phyloP scores from a whole-genome alignment of 2,329 filamentous ascomycete species.

The Apiospora sp. region DNA sequence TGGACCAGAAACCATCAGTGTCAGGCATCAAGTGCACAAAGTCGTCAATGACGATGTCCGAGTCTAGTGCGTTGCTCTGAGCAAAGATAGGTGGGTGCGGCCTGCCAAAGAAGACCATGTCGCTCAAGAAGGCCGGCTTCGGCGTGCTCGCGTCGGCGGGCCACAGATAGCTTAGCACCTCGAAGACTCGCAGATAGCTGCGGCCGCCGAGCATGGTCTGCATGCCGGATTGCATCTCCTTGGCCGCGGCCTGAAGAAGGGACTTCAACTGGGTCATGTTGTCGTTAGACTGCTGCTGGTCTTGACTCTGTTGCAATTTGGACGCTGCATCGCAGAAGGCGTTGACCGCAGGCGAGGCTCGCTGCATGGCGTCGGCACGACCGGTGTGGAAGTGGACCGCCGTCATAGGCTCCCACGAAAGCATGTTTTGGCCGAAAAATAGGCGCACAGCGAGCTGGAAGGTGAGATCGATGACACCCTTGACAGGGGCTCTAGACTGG shows the following conservation, averaged over 20 bases:
- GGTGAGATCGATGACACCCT: conserved; percentile 27
- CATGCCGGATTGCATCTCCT: conserved; percentile 13
- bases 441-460: conserved; percentile 27
- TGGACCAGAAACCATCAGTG: conserved; percentile 26
- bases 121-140: conserved; percentile 24
- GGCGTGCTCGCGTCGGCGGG: conserved; percentile 4
- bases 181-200: conserved; percentile 22
- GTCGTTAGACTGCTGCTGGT: too few species aligned
- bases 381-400: conserved; percentile 23
- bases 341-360: conserved; percentile 26
- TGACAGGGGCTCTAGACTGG: conserved; percentile 23
- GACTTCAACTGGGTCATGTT: neutral
- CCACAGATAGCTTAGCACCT: conserved; percentile 23
- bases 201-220: conserved; percentile 19
- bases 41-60: conserved; percentile 17
- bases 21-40: conserved; percentile 23
- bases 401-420: conserved; percentile 26
- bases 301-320: neutral
- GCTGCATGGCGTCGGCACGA: conserved; percentile 25
- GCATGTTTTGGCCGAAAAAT: conserved; percentile 26
- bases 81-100: conserved; percentile 25
- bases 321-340: conserved; percentile 26
- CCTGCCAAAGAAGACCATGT: conserved; percentile 20
- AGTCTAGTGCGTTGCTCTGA: conserved; percentile 21
- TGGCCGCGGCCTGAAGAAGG: conserved; percentile 18